Percentiles rank a stretch among this genome's conserved stretches.
Evolutionary conservation across 2,329 filamentous ascomycete species (phyloP).

Genomic region (Seiridium unicorne): DNA sequence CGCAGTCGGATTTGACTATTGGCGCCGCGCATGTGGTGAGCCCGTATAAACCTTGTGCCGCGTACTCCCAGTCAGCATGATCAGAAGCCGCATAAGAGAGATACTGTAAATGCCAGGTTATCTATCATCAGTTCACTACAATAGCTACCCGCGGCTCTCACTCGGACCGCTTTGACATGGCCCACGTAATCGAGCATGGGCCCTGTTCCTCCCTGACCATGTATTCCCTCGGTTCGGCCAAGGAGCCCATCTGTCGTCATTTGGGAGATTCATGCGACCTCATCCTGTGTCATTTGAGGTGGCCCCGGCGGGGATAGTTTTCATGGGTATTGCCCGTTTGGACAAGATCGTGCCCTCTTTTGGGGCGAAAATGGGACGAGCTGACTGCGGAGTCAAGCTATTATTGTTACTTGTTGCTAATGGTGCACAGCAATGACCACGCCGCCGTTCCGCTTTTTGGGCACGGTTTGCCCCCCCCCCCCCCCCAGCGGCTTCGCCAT

Average conservation of each 20-base stretch:
- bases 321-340: conserved; percentile 1
- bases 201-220: not conserved
- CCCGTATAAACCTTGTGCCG: not conserved
- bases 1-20: not conserved
- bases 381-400: not conserved
- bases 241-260: not conserved
- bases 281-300: not conserved
- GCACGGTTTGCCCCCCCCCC: no score
- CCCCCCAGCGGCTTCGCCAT: not conserved
- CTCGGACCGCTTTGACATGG: not conserved
- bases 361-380: not conserved
- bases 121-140: not conserved
- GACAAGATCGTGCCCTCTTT: not conserved
- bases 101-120: no score
- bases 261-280: conserved; percentile 6
- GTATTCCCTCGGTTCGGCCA: not conserved
- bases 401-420: not conserved
- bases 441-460: no score
- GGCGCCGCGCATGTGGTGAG: not conserved
- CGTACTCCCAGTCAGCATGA: not conserved
- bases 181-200: conserved; percentile 3
- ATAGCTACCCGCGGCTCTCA: not conserved
- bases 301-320: not conserved
- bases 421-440: not conserved
- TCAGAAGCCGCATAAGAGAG: no score